phyloP scores from a whole-genome alignment of 2,329 filamentous ascomycete genomes.

The Cordyceps fumosorosea region DNA sequence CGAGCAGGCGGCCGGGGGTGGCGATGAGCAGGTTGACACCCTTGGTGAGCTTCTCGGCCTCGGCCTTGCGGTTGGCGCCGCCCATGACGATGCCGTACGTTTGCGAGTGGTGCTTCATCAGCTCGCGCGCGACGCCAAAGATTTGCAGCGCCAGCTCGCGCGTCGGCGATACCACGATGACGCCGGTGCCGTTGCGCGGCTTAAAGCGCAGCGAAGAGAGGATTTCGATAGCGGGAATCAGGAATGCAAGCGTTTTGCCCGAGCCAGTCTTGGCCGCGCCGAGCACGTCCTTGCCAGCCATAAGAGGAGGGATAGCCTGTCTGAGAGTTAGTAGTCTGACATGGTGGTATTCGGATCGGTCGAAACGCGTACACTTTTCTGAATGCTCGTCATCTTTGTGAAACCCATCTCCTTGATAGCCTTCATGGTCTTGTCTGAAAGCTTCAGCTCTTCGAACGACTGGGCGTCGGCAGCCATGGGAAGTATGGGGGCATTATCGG shows the following conservation, averaged over 20 bases:
- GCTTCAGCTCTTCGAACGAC: conserved; percentile 72
- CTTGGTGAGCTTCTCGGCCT: conserved; percentile 89
- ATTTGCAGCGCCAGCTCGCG: conserved; percentile 93
- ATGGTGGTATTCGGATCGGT: not conserved
- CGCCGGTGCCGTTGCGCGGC: conserved; percentile 86
- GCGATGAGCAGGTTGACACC: conserved; percentile 93
- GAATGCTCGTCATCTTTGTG: conserved; percentile 92
- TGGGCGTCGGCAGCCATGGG: conserved; percentile 55
- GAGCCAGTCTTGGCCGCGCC: conserved; percentile 95
- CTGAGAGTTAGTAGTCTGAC: not conserved
- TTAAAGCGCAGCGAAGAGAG: conserved; percentile 86
- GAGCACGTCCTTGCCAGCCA: conserved; percentile 86
- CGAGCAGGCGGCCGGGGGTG: conserved; percentile 84
- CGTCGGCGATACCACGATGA: conserved; percentile 87
- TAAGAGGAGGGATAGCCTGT: conserved; percentile 71
- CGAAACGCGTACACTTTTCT: conserved; percentile 48
- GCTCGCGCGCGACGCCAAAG: conserved; percentile 86
- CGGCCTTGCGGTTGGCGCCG: conserved; percentile 82
- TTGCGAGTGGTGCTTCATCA: conserved; percentile 89
- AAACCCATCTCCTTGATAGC: conserved; percentile 90
- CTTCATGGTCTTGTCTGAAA: conserved; percentile 83
- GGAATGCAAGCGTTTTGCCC: conserved; percentile 90
- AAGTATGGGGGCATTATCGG: conserved; percentile 41
- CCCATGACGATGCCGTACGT: conserved; percentile 96
- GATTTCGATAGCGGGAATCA: conserved; percentile 93